Conservation (phyloP, 768 basidiomycete species). For the Tulasnella sp. region DNA sequence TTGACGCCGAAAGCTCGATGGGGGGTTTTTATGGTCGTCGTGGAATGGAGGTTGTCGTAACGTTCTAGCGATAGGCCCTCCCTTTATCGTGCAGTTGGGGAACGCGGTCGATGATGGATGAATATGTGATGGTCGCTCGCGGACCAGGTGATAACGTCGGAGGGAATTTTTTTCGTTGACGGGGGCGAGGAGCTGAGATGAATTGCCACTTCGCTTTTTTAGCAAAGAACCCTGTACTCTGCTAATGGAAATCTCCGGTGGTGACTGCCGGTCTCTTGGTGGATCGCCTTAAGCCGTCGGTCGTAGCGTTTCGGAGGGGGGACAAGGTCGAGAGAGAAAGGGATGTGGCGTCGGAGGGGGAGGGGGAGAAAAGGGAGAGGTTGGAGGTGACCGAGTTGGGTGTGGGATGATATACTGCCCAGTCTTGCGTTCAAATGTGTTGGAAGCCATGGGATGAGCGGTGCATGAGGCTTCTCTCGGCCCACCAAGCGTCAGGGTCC, state of each 20-base stretch:
- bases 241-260: neutral
- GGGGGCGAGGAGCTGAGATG: neutral
- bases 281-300: neutral
- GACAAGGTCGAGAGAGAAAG: neutral
- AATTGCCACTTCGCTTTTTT: neutral
- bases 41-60: neutral
- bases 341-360: neutral
- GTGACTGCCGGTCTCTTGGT: neutral
- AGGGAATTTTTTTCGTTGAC: neutral
- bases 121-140: neutral
- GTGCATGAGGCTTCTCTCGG: neutral
- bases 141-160: neutral
- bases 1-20: neutral
- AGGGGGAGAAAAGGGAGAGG: neutral
- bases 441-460: neutral
- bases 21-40: neutral
- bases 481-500: neutral
- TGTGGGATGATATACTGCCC: neutral
- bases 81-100: neutral
- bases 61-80: neutral
- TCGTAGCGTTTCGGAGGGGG: neutral
- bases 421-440: neutral
- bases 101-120: neutral
- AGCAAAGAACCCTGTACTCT: neutral
- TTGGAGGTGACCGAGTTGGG: neutral